These are phyloP conservation scores for Ceratocystis harringtonii DNA, from an alignment of 2,329 filamentous ascomycete genomes.

Conservation along the genomic window DNA sequence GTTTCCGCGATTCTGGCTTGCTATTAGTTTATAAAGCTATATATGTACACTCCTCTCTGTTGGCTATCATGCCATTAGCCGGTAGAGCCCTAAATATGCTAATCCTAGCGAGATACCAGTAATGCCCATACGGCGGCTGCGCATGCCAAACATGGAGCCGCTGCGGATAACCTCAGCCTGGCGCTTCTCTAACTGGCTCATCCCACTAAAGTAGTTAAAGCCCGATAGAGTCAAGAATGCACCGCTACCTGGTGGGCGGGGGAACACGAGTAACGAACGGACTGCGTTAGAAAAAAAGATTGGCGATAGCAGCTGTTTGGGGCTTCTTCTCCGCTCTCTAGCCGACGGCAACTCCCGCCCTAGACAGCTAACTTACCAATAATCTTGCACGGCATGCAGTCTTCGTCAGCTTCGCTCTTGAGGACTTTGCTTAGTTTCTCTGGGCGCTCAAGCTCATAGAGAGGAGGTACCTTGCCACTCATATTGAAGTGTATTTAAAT, in stretches of 20 bases:
- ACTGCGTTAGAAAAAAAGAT: neutral
- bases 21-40: too few relatives aligned
- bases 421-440: constrained; percentile 46
- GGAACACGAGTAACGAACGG: neutral
- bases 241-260: constrained; percentile 42
- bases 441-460: constrained; percentile 42
- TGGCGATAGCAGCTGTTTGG: neutral
- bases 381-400: constrained; percentile 57
- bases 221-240: constrained; percentile 61
- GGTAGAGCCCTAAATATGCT: constrained; percentile 55
- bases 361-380: constrained; percentile 40
- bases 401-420: constrained; percentile 41
- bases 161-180: constrained; percentile 51
- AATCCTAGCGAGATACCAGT: constrained; percentile 51
- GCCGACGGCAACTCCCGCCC: neutral
- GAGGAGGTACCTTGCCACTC: constrained; percentile 27
- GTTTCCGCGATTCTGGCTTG: too few relatives aligned
- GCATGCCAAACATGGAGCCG: constrained; percentile 57
- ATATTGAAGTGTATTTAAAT: neutral
- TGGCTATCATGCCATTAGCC: constrained; percentile 22
- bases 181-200: constrained; percentile 53
- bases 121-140: constrained; percentile 52
- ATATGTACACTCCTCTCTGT: too few relatives aligned
- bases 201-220: constrained; percentile 66
- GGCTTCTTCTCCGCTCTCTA: neutral